Evolutionary conservation across 1,139 yeast species (phyloP).

Genomic region (Saccharomycopsis hybrid): DNA sequence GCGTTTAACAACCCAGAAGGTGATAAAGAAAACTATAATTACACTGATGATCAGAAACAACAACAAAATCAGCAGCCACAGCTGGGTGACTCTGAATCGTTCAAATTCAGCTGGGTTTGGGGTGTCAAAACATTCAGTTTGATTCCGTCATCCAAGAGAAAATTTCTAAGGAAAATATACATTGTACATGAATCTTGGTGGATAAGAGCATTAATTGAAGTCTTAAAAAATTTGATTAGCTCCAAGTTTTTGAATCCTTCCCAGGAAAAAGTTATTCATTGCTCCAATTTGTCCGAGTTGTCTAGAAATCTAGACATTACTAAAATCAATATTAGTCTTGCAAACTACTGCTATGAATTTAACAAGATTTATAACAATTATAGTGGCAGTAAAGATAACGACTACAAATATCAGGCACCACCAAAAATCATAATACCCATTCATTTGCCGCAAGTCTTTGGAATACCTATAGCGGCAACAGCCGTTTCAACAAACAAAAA

Average conservation of each 20-base stretch:
- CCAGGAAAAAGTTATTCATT: conserved; percentile 36
- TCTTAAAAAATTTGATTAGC: conserved; percentile 55
- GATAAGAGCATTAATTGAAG: conserved; percentile 71
- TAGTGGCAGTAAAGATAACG: neutral
- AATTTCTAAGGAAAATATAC: conserved; percentile 54
- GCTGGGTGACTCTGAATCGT: conserved; percentile 27
- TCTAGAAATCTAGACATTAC: conserved; percentile 68
- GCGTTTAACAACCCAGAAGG: conserved; percentile 27
- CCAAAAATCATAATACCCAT: conserved; percentile 20
- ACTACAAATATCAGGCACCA: neutral
- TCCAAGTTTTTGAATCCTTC: conserved; percentile 33
- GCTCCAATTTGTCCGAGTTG: conserved; percentile 54
- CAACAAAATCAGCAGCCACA: too few relatives aligned
- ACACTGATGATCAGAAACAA: conserved; percentile 33
- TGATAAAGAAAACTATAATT: conserved; percentile 20
- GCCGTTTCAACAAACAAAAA: conserved; percentile 1
- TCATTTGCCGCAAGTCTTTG: conserved; percentile 20
- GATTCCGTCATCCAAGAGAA: conserved; percentile 52
- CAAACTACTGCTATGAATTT: conserved; percentile 56
- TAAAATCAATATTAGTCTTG: conserved; percentile 65
- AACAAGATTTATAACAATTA: conserved; percentile 1
- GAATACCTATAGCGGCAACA: conserved; percentile 13
- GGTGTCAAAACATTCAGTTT: conserved; percentile 68
- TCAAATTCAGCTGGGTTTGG: conserved; percentile 56
- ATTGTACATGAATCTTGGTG: conserved; percentile 93